Conservation (phyloP, 2,329 filamentous ascomycete genomes). For the Fusarium sp. region DNA sequence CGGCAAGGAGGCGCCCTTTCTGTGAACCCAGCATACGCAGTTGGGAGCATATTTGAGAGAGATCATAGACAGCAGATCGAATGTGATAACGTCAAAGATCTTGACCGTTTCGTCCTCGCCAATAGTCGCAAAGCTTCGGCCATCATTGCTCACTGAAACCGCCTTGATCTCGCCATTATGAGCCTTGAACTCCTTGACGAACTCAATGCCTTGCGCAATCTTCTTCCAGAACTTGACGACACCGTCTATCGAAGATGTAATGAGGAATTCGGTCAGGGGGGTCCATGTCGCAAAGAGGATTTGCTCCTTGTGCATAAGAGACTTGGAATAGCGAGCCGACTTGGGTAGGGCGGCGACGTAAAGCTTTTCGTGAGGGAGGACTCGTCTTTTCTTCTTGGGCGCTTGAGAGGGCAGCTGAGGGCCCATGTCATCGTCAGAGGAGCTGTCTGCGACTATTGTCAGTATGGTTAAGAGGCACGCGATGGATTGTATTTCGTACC, state of each 20-base stretch:
- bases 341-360: conserved; percentile 90
- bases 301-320: conserved; percentile 98
- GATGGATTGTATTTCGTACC: conserved; percentile 47
- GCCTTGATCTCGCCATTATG: conserved; percentile 86
- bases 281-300: conserved; percentile 89
- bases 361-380: conserved; percentile 93
- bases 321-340: conserved; percentile 87
- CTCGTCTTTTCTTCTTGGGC: conserved; percentile 90
- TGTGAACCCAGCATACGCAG: conserved; percentile 92
- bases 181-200: conserved; percentile 97
- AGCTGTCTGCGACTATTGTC: conserved; percentile 63
- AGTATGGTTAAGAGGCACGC: conserved; percentile 1
- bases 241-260: conserved; percentile 94
- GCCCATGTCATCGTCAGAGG: conserved; percentile 92
- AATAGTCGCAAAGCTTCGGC: conserved; percentile 90
- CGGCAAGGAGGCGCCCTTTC: conserved; percentile 86
- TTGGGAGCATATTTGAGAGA: conserved; percentile 79
- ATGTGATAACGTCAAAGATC: conserved; percentile 85
- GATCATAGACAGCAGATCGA: conserved; percentile 86
- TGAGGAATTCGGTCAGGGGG: conserved; percentile 91
- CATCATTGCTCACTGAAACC: conserved; percentile 88
- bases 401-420: conserved; percentile 86
- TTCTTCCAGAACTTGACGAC: conserved; percentile 99
- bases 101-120: conserved; percentile 83
- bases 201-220: conserved; percentile 87